These are phyloP conservation scores for Colletotrichum spinosum DNA, from an alignment of 2,329 filamentous ascomycete species.

Conservation along the genomic window DNA sequence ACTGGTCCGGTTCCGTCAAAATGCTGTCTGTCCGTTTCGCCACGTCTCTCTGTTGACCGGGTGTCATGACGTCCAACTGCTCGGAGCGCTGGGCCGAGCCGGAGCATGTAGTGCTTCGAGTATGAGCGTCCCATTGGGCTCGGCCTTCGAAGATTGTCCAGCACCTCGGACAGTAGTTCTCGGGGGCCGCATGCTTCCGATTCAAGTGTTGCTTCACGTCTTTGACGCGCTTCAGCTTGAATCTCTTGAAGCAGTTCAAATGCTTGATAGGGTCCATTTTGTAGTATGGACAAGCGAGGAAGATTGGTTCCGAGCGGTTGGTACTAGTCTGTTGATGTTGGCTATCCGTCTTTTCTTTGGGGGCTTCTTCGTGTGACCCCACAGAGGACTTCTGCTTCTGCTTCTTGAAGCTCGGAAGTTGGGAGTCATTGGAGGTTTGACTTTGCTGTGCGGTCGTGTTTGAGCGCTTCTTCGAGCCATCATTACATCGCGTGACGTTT, in stretches of 20 bases:
- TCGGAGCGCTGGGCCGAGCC: not conserved
- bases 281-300: constrained; percentile 44
- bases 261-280: constrained; percentile 43
- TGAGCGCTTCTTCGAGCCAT: too few relatives aligned
- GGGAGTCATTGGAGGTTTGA: too few relatives aligned
- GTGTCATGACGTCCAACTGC: not conserved
- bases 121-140: not conserved
- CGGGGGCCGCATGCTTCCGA: constrained; percentile 30
- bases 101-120: not conserved
- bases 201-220: constrained; percentile 47
- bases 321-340: too few relatives aligned
- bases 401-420: too few relatives aligned
- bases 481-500: too few relatives aligned
- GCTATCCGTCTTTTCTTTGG: too few relatives aligned
- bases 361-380: too few relatives aligned
- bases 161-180: constrained; percentile 11
- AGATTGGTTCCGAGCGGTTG: too few relatives aligned
- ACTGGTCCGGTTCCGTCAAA: not conserved
- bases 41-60: not conserved
- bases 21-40: not conserved
- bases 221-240: constrained; percentile 41
- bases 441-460: too few relatives aligned
- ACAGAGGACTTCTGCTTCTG: too few relatives aligned
- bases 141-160: not conserved
- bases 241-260: constrained; percentile 42